Evolutionary conservation across 805 yeast species (phyloP), one percentile per base, ranked within the genome.

Genomic region (Kodamaea restingae): DNA sequence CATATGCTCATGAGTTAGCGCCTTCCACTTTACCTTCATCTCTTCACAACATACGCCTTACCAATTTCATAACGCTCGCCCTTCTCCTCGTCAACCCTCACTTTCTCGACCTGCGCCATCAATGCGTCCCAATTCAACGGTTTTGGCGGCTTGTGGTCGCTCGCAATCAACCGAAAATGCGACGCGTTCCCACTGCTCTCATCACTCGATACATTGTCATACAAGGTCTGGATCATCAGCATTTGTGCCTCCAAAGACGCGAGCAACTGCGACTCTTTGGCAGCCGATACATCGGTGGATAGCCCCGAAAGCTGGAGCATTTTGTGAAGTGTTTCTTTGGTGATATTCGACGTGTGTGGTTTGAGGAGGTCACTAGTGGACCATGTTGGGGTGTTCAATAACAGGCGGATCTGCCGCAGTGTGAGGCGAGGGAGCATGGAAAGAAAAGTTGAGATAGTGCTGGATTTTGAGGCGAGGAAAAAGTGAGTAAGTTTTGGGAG

Each of bases 271-370:
- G 45, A 41, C 15, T 64, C 56, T 26, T 68, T 63, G 3, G 49
- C 52, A 0, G 39, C 38, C 3, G 57, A 18, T 8, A 63, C 40
- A 5, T 48, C 42, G 7, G 58, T 48, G 3, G 71, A 64, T 4
- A 80, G 47, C 0, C 84, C 84, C 0, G 83, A 71, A 15, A 78
- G 52, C 28, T 63, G 62, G 22, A 75, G 48, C 34, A 78, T 49
- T 30, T 63, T 72, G 24, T 40, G 42, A 12, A 58, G 47, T 4
- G 50, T 40, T 14, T 38, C 37, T 12, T 46, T 37, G 34, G 47
- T 50, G 14, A 57, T 36, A 3, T 31, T 26, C 10, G 33, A 8
- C 7, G 36, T 11, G 18, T 38, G 26, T 22, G 25, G 21, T 21
- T 31, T 15, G n/a, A 41, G 35, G 14, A 48, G 39, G n/a, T 46